Conservation (phyloP, 345 rosid species). For the Rhizophora mangle region DNA sequence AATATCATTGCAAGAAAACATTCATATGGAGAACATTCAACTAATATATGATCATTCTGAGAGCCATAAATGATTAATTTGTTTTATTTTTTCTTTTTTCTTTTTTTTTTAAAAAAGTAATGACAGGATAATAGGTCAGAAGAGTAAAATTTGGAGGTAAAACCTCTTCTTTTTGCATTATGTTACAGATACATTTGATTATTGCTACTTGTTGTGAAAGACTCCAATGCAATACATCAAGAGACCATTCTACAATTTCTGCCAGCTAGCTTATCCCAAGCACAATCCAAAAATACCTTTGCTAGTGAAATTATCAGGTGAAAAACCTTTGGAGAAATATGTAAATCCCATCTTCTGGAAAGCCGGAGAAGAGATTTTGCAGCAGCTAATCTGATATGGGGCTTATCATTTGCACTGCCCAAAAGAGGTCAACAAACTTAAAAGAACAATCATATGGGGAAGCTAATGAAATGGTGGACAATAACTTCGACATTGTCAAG, state of each 20-base stretch:
- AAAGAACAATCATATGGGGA: not conserved
- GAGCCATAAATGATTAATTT: not conserved
- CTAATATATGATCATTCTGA: too few relatives aligned
- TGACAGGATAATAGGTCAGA: too few relatives aligned
- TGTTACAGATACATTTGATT: not conserved
- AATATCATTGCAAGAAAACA: not conserved
- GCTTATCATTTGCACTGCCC: slow-evolving; percentile 50
- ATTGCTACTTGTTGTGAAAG: too few relatives aligned
- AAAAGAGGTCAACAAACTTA: not conserved
- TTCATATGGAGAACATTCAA: not conserved
- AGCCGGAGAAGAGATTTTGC: slow-evolving; percentile 83
- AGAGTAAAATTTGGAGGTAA: too few relatives aligned
- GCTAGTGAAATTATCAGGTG: slow-evolving; percentile 53
- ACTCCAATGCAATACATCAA: too few relatives aligned
- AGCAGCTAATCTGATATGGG: slow-evolving; percentile 65
- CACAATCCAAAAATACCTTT: slow-evolving; percentile 47
- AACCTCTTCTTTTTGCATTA: not conserved
- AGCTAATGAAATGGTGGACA: not conserved
- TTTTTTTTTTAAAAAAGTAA: too few relatives aligned
- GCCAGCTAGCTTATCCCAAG: slow-evolving; percentile 6
- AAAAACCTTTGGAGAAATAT: slow-evolving; percentile 68
- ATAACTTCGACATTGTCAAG: not conserved
- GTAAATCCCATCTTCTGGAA: slow-evolving; percentile 89
- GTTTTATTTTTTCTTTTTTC: too few relatives aligned
- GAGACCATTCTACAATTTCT: not conserved